Evolutionary conservation across 2,329 filamentous ascomycete species (phyloP).

Genomic region (Cercospora berteroae): DNA sequence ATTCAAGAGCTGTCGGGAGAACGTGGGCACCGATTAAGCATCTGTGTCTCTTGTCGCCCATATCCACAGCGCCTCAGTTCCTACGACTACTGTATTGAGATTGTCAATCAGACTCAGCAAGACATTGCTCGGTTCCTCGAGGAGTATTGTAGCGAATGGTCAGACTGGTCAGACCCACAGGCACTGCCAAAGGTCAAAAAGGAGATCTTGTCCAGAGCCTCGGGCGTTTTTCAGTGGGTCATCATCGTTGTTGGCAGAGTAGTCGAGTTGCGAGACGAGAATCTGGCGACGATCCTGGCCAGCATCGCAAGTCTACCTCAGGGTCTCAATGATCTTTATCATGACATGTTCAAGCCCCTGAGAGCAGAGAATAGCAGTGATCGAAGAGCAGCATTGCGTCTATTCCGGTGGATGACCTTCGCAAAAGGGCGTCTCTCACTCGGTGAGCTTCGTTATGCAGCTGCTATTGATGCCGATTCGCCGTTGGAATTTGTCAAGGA

Average conservation of each 20-base stretch:
- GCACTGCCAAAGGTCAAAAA: not conserved
- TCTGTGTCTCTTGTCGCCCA: not conserved
- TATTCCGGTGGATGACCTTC: not conserved
- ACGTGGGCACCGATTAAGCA: not conserved
- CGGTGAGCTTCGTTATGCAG: not conserved
- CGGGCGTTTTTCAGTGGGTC: not conserved
- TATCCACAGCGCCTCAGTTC: not conserved
- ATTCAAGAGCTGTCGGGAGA: not conserved
- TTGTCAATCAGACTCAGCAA: not conserved
- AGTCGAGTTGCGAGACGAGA: not conserved
- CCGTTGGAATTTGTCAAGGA: not conserved
- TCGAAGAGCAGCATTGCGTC: not conserved
- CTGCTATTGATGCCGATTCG: not conserved
- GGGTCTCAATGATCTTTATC: not conserved
- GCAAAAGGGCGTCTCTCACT: not conserved
- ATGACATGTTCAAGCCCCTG: not conserved
- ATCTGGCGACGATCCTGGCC: not conserved
- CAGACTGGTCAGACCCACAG: not conserved
- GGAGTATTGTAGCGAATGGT: not conserved
- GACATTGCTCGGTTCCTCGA: not conserved
- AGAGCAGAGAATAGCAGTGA: not conserved
- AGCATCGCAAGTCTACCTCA: not conserved
- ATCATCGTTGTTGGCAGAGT: not conserved
- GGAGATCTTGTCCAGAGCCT: not conserved
- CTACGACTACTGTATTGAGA: not conserved